Percentiles rank a stretch among this genome's conserved stretches.
Evolutionary conservation across 1,139 yeast species (phyloP).

Genomic region (Yamadazyma aaseri): DNA sequence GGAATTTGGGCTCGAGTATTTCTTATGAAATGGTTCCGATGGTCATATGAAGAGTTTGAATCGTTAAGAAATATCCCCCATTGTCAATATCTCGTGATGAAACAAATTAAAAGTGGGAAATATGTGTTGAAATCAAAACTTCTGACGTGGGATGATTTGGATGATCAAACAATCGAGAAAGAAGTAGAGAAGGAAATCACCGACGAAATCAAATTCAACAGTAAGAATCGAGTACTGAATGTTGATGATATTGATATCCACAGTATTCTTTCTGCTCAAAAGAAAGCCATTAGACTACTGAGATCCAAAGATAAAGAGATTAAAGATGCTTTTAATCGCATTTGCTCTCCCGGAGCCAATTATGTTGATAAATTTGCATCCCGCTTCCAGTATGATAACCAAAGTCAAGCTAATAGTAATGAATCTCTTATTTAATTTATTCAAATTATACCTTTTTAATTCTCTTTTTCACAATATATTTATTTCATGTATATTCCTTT

Average conservation of each 20-base stretch:
- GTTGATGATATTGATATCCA: constrained; percentile 44
- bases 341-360: constrained; percentile 14
- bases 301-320: constrained; percentile 39
- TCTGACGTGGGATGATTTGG: constrained; percentile 60
- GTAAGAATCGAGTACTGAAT: constrained; percentile 31
- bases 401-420: constrained; percentile 28
- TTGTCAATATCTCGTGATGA: constrained; percentile 80
- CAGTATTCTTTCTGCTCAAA: constrained; percentile 44
- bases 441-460: too few relatives aligned
- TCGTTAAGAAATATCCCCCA: constrained; percentile 78
- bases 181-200: constrained; percentile 41
- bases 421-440: too few relatives aligned
- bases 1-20: constrained; percentile 94
- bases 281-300: constrained; percentile 38
- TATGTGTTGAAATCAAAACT: constrained; percentile 53
- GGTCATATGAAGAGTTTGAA: constrained; percentile 90
- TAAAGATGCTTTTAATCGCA: constrained; percentile 30
- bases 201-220: constrained; percentile 44
- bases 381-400: constrained; percentile 27
- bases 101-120: constrained; percentile 45
- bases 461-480: too few relatives aligned
- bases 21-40: constrained; percentile 88
- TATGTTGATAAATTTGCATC: constrained; percentile 16
- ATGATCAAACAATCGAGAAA: constrained; percentile 38
- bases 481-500: too few relatives aligned